Base-by-base conservation (phyloP, 257 asterid species). In the Capsicum baccatum region DNA sequence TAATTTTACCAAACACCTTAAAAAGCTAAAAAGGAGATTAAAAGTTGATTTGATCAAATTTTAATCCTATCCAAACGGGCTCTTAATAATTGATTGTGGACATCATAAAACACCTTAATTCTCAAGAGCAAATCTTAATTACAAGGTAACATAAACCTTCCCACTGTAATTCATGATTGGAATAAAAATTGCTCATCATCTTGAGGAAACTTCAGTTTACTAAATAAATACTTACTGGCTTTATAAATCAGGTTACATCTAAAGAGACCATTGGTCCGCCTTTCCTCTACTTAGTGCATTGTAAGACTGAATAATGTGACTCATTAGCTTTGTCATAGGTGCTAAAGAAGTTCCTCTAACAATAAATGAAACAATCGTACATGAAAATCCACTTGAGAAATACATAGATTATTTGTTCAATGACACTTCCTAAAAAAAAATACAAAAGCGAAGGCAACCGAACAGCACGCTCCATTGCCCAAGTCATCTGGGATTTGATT, bases 321-420 rank as follows among this genome's bases (percentile, higher is more conserved):
- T 87, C 89, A 89, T 90, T 90, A 64, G 63, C 86, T 59, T 39
- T 79, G 17, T 55, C 58, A 85, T 83, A 82, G 35, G 44, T 83
- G 73, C 74, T 39, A 68, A 76, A 11, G 80, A 71, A 58, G 16
- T 57, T 44, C 15, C 84, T 57, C 21, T 0, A 47, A 59, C 6
- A 8, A 81, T 66, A 81, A 81, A 81, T 62, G 58, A 81, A 81
- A 59, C 59, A 47, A 81, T 62, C 26, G 9, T 62, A 81, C 84
- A 81, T 50, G 10, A 59, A 74, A 52, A 50, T 76, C 63, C 81
- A 21, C 47, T 52, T 3, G 48, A 52, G 11, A 52, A 76, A 21
- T 52, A 52, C 63, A 21, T 14, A 76, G 42, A 21, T 5, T 52
- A 26, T 13, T 13, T 54, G 48, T 52, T 52, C 81, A 21, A 52